Evolutionary conservation across 768 basidiomycete species (phyloP), one percentile per base, ranked within the genome.

Genomic region (Phylloporus sp.): DNA sequence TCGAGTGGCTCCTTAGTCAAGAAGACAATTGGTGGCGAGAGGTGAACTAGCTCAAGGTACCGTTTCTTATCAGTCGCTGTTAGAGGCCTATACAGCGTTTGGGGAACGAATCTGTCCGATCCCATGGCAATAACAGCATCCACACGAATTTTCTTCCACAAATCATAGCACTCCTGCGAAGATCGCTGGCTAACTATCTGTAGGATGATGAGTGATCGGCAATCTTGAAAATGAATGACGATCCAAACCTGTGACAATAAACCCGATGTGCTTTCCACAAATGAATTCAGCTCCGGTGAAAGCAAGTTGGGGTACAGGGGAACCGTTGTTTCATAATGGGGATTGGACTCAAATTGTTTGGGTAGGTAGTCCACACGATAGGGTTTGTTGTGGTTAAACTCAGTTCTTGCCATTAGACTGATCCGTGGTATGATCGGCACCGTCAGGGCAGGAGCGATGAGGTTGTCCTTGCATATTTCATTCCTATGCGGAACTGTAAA

Each of bases 1-100:
- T 81, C 81, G 6, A 65, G 59, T 7, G 82, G 79, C 41, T 74
- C 68, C 41, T 78, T 72, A 47, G 74, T 75, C 67, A 71, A 72
- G 61, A 88, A 89, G 56, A 78, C 73, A 50, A 88, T 82, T 2
- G 85, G 84, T 1, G 60, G 61, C 52, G 83, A 84, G 41, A 88
- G 73, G 2, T 73, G 63, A 26, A 82, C 80, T 57, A 80, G 81
- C 55, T 88, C 82, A 18, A 88, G 84, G 56, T 88, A 89, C 40
- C 85, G 81, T 32, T 80, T 79, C 29, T 81, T 76, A 61, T 88
- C 86, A 59, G 83, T 82, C 42, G 79, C 80, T 3, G 85, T 88
- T 62, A 83, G 80, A 4, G 87, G 86, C 57, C 75, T 79, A 64
- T 88, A 89, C 70, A 85, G 78, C 28, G 59, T 70, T 63, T 89